Base-by-base conservation (phyloP, 2,329 filamentous ascomycete species). In the Paraphaeosphaeria minitans region DNA sequence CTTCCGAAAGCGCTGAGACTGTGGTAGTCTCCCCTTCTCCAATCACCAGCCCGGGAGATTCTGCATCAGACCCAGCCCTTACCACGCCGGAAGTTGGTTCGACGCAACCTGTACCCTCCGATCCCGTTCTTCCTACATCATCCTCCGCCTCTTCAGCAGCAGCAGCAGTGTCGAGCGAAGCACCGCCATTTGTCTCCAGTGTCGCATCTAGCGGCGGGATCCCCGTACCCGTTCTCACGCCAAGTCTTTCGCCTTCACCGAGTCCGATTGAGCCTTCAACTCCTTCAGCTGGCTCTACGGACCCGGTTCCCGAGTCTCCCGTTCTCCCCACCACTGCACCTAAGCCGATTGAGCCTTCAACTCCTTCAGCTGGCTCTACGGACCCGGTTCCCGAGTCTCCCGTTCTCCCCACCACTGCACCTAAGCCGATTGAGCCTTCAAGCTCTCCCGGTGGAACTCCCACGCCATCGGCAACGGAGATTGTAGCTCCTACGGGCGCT, bases 1-100 rank as follows among this genome's bases (percentile, higher is more conserved):
- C 60, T 41, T 63, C 66, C 2, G 56, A 55, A 43, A 63, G 51
- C 50, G 65, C 60, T 6, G 39, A 60, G 7, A 62, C 69, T 9
- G 57, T 66, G 3, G 61, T 60, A 16, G 56, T 69, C 13, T 70
- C 65, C 9, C 52, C 65, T 24, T 63, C 69, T 19, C 56, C 59
- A 12, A 42, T 46, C 8, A 49, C 57, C 9, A 43, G 42, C 33
- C 14, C 48, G 9, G 54, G 41, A 7, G 47, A 37, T 22, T 24
- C 42, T 37, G 35, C 31, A 37, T 35, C 46, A 10, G 54, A 37
- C 13, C 39, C 49, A 33, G 37, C 35, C 13, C 37, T 37, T 5
- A 29, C 24, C n/a, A 42, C 50, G 9, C 24, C 48, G 4, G 51
- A 53, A 27, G 22, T 53, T 24, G 51, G 51, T 10, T 45, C 51